phyloP scores from a whole-genome alignment of 192 early-diverging fungal species.

The Gonapodya prolifera region DNA sequence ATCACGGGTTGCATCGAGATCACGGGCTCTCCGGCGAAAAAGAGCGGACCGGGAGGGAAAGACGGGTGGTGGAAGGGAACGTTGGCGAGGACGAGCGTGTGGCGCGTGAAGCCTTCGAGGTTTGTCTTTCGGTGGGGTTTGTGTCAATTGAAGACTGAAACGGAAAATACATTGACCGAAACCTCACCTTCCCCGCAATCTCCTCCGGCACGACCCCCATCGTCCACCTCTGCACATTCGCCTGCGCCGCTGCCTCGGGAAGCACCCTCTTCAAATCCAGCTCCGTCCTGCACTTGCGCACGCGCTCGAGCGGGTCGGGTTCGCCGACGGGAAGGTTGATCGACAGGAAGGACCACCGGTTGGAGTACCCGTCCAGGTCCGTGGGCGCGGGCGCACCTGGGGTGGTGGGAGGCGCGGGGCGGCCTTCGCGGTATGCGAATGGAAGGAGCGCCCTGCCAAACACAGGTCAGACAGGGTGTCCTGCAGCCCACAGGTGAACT shows the following conservation, averaged over 20 bases:
- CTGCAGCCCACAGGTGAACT: not conserved
- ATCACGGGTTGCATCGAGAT: not conserved
- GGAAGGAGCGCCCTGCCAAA: not conserved
- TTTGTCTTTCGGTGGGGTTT: not conserved
- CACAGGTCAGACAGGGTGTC: not conserved
- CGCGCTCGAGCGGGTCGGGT: not conserved
- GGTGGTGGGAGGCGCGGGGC: not conserved
- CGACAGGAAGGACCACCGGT: not conserved
- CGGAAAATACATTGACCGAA: not conserved
- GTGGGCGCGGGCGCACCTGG: not conserved
- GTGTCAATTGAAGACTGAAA: too few species aligned
- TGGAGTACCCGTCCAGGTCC: not conserved
- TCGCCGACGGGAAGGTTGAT: not conserved
- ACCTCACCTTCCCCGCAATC: not conserved
- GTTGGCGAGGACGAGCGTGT: not conserved
- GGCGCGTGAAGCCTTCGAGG: not conserved
- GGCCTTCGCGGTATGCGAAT: not conserved
- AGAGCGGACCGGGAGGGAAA: not conserved
- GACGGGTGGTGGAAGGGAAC: not conserved
- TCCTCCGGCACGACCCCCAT: not conserved
- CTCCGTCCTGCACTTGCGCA: not conserved
- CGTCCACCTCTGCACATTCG: not conserved
- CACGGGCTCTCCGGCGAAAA: not conserved
- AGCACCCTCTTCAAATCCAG: not conserved
- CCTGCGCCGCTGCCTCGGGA: not conserved